These are phyloP conservation scores for Neurospora pannonica DNA, from an alignment of 495 filamentous ascomycete species.

Conservation along the genomic window DNA sequence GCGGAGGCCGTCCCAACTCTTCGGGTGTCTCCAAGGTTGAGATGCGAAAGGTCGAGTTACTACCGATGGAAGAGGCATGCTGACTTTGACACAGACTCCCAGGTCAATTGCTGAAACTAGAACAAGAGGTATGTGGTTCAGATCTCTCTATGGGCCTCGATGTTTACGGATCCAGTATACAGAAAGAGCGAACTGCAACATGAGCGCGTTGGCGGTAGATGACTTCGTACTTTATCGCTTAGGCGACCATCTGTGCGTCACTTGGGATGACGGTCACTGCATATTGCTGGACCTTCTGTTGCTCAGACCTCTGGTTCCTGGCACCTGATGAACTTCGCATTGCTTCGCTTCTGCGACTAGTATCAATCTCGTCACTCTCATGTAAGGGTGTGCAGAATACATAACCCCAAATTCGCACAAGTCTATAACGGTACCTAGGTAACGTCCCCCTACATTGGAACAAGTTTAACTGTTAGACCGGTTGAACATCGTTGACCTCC, in stretches of 20 bases:
- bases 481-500: not conserved
- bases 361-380: not conserved
- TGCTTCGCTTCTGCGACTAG: not conserved
- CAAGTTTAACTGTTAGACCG: not conserved
- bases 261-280: not conserved
- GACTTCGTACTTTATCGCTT: not conserved
- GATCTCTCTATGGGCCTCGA: not conserved
- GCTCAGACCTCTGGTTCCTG: not conserved
- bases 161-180: not conserved
- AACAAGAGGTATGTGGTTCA: not conserved
- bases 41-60: not conserved
- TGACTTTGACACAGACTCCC: not conserved
- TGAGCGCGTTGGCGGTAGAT: not conserved
- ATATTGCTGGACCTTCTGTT: not conserved
- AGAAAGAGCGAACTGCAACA: not conserved
- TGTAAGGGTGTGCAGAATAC: not conserved
- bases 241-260: not conserved
- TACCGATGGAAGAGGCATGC: not conserved
- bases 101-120: not conserved
- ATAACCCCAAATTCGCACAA: not conserved
- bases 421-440: not conserved
- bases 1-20: not conserved
- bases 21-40: not conserved
- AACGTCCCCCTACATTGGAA: not conserved
- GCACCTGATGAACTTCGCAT: not conserved